phyloP scores from a whole-genome alignment of 2,329 filamentous ascomycete species.

The Fusarium drepaniforme region DNA sequence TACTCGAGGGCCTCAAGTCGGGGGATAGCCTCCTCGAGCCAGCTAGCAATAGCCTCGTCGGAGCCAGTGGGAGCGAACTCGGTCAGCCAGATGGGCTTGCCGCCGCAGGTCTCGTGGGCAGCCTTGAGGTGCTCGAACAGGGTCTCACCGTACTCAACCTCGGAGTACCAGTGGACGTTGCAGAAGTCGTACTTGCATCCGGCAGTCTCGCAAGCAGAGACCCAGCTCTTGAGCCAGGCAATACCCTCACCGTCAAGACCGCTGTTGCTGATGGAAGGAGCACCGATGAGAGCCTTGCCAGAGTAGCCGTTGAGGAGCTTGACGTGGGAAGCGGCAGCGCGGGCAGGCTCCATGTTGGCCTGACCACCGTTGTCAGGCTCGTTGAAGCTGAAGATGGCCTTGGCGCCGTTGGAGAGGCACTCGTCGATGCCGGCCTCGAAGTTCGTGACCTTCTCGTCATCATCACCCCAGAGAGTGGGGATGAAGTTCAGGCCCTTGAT shows the following conservation, averaged over 20 bases:
- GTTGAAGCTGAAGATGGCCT: conserved; percentile 76
- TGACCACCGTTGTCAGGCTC: conserved; percentile 75
- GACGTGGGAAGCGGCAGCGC: conserved; percentile 66
- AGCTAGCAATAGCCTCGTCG: conserved; percentile 55
- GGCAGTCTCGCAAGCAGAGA: conserved; percentile 61
- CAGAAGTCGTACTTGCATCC: conserved; percentile 70
- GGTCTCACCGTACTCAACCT: conserved; percentile 57
- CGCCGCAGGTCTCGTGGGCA: conserved; percentile 58
- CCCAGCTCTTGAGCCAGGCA: conserved; percentile 66
- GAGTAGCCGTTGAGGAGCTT: conserved; percentile 67
- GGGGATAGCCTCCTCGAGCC: conserved; percentile 63
- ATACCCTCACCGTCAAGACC: conserved; percentile 62
- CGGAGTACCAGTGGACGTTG: conserved; percentile 74
- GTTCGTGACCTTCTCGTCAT: conserved; percentile 55
- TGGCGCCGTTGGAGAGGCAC: conserved; percentile 66
- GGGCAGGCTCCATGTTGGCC: conserved; percentile 66
- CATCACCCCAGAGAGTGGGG: conserved; percentile 74
- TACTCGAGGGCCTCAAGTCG: conserved; percentile 63
- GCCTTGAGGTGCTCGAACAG: conserved; percentile 67
- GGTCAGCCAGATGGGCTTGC: conserved; percentile 70
- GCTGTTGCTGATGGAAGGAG: conserved; percentile 74
- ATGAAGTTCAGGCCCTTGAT: conserved; percentile 67
- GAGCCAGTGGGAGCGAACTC: conserved; percentile 70
- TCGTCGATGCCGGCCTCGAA: conserved; percentile 65
- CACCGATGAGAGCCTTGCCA: conserved; percentile 65